These are phyloP conservation scores for Aspergillus calidoustus DNA, from an alignment of 2,329 filamentous ascomycete species.

Conservation along the genomic window DNA sequence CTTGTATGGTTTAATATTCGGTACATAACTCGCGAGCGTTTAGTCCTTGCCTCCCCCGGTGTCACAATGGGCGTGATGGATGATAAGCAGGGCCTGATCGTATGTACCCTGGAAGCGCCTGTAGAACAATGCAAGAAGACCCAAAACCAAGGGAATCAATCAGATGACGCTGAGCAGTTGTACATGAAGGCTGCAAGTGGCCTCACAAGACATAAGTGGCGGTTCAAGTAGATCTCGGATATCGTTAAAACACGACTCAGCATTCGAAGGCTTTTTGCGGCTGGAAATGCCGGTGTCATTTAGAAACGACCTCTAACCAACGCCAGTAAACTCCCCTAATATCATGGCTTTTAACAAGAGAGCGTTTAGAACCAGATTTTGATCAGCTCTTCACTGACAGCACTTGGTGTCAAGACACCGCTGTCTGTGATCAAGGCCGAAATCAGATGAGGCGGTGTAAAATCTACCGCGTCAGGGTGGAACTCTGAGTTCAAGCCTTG, in stretches of 20 bases:
- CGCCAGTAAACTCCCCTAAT: neutral
- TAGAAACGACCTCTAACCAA: neutral
- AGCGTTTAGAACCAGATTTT: slow-evolving; percentile 53
- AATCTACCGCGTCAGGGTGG: slow-evolving; percentile 49
- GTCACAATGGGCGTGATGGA: neutral
- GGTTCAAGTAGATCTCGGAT: neutral
- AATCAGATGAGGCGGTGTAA: slow-evolving; percentile 64
- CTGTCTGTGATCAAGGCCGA: slow-evolving; percentile 68
- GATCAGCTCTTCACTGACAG: slow-evolving; percentile 69
- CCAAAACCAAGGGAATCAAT: neutral
- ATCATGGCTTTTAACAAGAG: neutral
- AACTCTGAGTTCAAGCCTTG: slow-evolving; percentile 27
- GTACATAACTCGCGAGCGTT: neutral
- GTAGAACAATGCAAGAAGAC: neutral
- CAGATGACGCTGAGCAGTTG: slow-evolving; percentile 3
- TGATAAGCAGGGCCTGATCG: neutral
- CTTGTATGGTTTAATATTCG: neutral
- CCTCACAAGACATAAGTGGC: neutral
- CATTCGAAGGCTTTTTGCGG: neutral
- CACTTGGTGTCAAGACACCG: slow-evolving; percentile 66
- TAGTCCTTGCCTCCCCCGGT: neutral
- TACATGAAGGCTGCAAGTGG: slow-evolving; percentile 2
- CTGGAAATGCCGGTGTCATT: neutral
- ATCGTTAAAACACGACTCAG: neutral
- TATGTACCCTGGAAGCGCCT: neutral